Percentiles rank a stretch among this genome's conserved stretches.
Evolutionary conservation across 805 yeast species (phyloP).

Genomic region (Dipodascus albidus): DNA sequence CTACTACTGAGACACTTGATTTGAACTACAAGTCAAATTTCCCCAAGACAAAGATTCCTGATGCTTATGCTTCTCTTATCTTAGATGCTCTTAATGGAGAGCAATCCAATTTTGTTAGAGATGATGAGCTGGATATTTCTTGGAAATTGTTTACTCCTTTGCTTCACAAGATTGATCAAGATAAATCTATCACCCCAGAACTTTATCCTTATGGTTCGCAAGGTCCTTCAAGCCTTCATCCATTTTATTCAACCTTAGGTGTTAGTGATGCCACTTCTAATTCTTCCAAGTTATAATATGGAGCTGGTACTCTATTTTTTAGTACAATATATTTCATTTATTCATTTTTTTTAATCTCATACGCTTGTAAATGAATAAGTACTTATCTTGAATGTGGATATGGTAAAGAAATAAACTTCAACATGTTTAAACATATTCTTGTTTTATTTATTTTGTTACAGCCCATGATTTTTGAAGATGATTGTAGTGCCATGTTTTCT

Average conservation of each 20-base stretch:
- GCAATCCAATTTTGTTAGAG: conserved; percentile 96
- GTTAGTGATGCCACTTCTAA: not conserved
- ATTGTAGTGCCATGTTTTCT: not conserved
- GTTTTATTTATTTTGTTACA: not conserved
- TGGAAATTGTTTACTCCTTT: conserved; percentile 93
- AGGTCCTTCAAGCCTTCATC: conserved; percentile 43
- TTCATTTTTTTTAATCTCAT: not conserved
- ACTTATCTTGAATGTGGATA: no score
- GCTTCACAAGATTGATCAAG: conserved; percentile 53
- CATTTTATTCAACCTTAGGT: not conserved
- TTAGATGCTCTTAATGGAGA: conserved; percentile 85
- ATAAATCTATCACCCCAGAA: conserved; percentile 55
- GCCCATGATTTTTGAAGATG: not conserved
- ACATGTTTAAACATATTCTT: no score
- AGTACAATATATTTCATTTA: no score
- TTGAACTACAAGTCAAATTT: conserved; percentile 74
- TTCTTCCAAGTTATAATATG: not conserved
- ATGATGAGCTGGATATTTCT: conserved; percentile 88
- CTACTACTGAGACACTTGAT: conserved; percentile 82
- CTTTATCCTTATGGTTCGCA: conserved; percentile 82
- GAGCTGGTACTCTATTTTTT: no score
- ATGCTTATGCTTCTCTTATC: conserved; percentile 92
- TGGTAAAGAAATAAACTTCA: no score
- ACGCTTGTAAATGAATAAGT: no score
- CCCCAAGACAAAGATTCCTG: conserved; percentile 87